phyloP scores from a whole-genome alignment of 306 rosid genomes.

The Mimosa bimucronata region DNA sequence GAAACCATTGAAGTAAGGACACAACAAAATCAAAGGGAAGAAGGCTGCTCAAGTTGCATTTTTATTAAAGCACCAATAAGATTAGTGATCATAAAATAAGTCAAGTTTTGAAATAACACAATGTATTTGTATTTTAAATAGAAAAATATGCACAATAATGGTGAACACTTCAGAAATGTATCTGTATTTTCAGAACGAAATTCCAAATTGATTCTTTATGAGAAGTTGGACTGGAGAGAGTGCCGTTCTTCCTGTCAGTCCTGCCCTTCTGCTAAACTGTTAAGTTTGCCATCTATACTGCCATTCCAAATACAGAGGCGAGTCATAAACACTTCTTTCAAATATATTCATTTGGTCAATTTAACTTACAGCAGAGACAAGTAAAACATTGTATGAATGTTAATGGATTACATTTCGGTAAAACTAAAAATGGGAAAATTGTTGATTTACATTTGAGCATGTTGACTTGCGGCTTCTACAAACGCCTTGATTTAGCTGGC shows the following conservation, averaged over 20 bases:
- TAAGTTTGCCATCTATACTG: not conserved
- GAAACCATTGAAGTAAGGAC: too few species aligned
- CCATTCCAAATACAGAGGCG: not conserved
- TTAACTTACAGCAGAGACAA: not conserved
- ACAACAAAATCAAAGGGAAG: too few species aligned
- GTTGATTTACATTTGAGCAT: not conserved
- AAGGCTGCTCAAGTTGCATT: too few species aligned
- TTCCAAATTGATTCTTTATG: not conserved
- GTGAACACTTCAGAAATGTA: too few species aligned
- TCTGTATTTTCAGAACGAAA: too few species aligned
- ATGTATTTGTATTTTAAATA: too few species aligned
- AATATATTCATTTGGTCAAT: not conserved
- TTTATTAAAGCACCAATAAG: too few species aligned
- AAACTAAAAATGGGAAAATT: not conserved
- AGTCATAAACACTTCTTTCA: not conserved
- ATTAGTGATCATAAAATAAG: too few species aligned
- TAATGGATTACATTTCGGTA: not conserved
- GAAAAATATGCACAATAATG: too few species aligned
- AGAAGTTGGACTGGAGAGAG: too few species aligned
- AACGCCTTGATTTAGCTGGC: slow-evolving; percentile 20
- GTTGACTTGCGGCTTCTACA: not conserved
- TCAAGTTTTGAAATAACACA: too few species aligned
- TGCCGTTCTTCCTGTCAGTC: not conserved
- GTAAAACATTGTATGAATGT: not conserved
- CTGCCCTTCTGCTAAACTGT: not conserved